Evolutionary conservation across 805 yeast genomes (phyloP).

Genomic region (Nakazawaea pomicola): DNA sequence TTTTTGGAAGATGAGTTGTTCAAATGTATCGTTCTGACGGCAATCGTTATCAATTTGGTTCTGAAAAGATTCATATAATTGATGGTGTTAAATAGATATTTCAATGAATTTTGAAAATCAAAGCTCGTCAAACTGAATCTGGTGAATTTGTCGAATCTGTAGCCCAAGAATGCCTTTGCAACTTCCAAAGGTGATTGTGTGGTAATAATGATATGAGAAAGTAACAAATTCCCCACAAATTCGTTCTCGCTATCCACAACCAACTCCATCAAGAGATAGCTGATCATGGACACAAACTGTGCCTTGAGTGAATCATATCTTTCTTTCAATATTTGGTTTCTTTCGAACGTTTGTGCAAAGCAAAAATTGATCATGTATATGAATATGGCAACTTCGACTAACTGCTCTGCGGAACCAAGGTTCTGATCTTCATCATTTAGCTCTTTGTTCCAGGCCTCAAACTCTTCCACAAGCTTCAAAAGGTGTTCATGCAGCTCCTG

Average conservation of each 20-base stretch:
- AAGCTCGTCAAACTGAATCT: conserved; percentile 8
- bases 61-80: conserved; percentile 20
- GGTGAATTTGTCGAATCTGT: conserved; percentile 16
- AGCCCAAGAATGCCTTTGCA: conserved; percentile 19
- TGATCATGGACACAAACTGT: conserved; percentile 17
- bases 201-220: conserved; percentile 20
- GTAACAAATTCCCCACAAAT: conserved; percentile 19
- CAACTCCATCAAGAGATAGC: conserved; percentile 17
- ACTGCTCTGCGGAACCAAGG: not conserved
- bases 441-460: conserved; percentile 19
- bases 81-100: conserved; percentile 25
- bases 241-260: conserved; percentile 26
- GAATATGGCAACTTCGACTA: conserved; percentile 7
- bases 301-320: conserved; percentile 18
- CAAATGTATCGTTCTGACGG: conserved; percentile 20
- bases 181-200: conserved; percentile 17
- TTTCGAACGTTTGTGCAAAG: conserved; percentile 17
- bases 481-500: conserved; percentile 10
- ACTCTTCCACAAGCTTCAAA: conserved; percentile 11
- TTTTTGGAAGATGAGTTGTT: conserved; percentile 10
- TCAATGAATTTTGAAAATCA: conserved; percentile 22
- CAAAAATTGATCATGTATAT: conserved; percentile 20
- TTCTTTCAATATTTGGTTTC: not conserved
- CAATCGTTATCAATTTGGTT: conserved; percentile 19
- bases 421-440: conserved; percentile 20